Conservation (phyloP, 441 rosid genomes). For the Heliophila coronopifolia region DNA sequence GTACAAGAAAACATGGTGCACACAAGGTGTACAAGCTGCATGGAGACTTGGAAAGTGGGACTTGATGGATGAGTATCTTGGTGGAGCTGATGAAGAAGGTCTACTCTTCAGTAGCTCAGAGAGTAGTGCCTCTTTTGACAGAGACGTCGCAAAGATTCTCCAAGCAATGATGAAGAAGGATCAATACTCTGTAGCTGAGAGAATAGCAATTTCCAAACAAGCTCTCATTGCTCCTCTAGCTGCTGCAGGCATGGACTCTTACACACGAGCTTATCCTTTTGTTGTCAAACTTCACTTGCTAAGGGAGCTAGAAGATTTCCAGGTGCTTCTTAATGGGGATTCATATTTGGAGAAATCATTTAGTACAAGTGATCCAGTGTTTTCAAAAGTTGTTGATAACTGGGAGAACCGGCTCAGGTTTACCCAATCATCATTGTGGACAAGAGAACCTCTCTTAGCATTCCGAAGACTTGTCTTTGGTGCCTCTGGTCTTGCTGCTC, state of each 20-base stretch:
- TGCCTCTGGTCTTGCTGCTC: conserved; percentile 79
- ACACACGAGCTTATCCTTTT: conserved; percentile 85
- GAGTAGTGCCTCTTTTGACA: conserved; percentile 94
- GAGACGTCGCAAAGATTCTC: conserved; percentile 94
- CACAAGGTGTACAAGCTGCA: conserved; percentile 99
- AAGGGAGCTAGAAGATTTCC: conserved; percentile 83
- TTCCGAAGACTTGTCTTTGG: conserved; percentile 85
- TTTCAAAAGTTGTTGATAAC: conserved; percentile 60
- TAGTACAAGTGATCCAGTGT: conserved; percentile 47
- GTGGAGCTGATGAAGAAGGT: conserved; percentile 86
- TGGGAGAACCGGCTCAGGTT: conserved; percentile 91
- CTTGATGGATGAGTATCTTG: conserved; percentile 94
- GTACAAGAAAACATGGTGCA: conserved; percentile 97
- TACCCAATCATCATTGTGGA: conserved; percentile 91
- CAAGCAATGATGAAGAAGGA: conserved; percentile 94
- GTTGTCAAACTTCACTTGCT: conserved; percentile 91
- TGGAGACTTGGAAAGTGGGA: conserved; percentile 99
- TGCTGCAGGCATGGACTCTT: conserved; percentile 99
- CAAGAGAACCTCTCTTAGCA: conserved; percentile 95
- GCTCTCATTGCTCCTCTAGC: conserved; percentile 97
- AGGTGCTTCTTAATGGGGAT: conserved; percentile 55
- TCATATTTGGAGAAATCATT: conserved; percentile 88
- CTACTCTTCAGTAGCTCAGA: conserved; percentile 85
- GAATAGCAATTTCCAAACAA: conserved; percentile 82
- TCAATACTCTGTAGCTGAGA: conserved; percentile 73